These are phyloP conservation scores for Schizonepeta tenuifolia DNA, from an alignment of 257 asterid genomes.

Conservation along the genomic window DNA sequence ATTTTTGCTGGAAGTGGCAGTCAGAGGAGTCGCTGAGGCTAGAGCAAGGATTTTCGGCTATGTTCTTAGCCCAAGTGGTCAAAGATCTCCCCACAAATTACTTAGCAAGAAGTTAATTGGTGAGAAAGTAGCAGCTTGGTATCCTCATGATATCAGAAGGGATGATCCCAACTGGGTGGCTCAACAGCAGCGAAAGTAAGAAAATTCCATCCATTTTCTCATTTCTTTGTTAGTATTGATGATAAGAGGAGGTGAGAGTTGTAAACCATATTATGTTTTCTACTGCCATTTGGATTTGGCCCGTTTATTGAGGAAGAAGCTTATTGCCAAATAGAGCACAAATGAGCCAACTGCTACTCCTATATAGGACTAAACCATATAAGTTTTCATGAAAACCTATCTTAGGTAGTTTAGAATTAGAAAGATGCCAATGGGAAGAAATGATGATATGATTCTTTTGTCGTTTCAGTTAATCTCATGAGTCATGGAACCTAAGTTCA, in stretches of 20 bases:
- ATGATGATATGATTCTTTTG: not conserved
- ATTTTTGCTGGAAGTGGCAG: constrained; percentile 68
- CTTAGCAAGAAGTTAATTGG: constrained; percentile 94
- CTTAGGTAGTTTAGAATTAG: not conserved
- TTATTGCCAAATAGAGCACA: not conserved
- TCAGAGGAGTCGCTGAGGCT: constrained; percentile 77
- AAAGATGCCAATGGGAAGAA: not conserved
- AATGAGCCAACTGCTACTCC: not conserved
- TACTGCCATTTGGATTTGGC: constrained; percentile 3
- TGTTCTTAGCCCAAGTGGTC: constrained; percentile 76
- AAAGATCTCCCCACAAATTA: constrained; percentile 79
- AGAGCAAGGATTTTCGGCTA: constrained; percentile 93
- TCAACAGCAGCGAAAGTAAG: constrained; percentile 73
- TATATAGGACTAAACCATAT: not conserved
- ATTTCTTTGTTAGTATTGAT: not conserved
- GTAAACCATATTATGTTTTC: not conserved
- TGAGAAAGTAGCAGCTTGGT: constrained; percentile 81
- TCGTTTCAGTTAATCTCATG: not conserved
- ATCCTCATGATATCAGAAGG: constrained; percentile 71
- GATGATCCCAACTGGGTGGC: constrained; percentile 76
- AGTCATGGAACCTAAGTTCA: not conserved
- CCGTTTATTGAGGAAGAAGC: not conserved
- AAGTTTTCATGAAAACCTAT: not conserved
- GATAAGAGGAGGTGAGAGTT: constrained; percentile 14
- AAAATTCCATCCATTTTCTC: not conserved